Base-by-base conservation (phyloP, 1,284 basidiomycete genomes). In the Trametes sp. region DNA sequence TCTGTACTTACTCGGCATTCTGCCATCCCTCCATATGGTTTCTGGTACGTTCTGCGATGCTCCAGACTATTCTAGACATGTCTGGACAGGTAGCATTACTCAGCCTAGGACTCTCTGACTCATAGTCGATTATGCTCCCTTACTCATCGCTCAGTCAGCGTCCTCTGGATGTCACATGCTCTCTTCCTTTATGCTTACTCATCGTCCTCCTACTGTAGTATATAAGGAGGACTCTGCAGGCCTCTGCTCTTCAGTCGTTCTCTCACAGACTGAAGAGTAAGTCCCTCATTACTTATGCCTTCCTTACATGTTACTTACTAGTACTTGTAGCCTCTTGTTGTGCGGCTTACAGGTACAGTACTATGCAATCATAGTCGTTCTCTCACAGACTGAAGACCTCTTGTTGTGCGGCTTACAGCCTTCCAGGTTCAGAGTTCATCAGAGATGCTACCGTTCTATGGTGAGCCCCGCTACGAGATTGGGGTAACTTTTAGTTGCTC, bases 371-470 rank as follows among this genome's bases (percentile, higher is more conserved):
- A 41, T 41, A 41, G 38, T 41, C 42, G 42, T 44, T 44, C 42
- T 44, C 42, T 44, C 42, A 44, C 42, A 44, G 42, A 44, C 42
- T 44, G 42, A 44, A 44, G 42, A 44, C 42, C 42, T 44, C 42
- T 44, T 13, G 4, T 44, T 44, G 42, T 44, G 42, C 42, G 42
- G 42, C 42, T 55, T 59, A 35, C 53, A 28, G 45, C 42, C 42
- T 44, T 44, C 42, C 42, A 44, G 42, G 42, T 44, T 44, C 42
- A 44, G 36, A 38, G 36, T 38, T 38, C 36, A 38, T n/a, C n/a
- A n/a, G n/a, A n/a, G n/a, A n/a, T n/a, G n/a, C n/a, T n/a, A n/a
- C n/a, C n/a, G n/a, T n/a, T n/a, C n/a, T n/a, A n/a, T n/a, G n/a
- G n/a, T n/a, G n/a, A n/a, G n/a, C n/a, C n/a, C n/a, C n/a, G n/a